Evolutionary conservation across 345 rosid species (phyloP).

Genomic region (Lumnitzera racemosa): DNA sequence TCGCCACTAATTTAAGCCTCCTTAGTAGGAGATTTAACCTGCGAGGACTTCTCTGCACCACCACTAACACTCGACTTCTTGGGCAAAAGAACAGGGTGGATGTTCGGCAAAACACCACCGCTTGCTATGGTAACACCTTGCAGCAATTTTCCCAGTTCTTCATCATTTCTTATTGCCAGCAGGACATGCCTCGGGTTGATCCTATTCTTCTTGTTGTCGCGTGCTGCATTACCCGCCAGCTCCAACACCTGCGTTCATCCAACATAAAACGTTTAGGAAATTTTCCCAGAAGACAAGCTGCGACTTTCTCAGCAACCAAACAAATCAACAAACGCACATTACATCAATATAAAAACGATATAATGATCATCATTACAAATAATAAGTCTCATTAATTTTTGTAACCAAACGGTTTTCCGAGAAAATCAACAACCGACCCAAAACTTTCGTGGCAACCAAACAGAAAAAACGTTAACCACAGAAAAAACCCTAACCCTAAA

Average conservation of each 20-base stretch:
- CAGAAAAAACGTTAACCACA: too few relatives aligned
- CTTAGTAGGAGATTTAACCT: conserved; percentile 48
- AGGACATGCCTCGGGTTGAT: conserved; percentile 54
- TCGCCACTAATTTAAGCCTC: conserved; percentile 1
- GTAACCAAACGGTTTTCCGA: too few relatives aligned
- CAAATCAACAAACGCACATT: too few relatives aligned
- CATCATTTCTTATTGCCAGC: conserved; percentile 56
- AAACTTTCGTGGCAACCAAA: too few relatives aligned
- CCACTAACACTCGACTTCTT: conserved; percentile 25
- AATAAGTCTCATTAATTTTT: too few relatives aligned
- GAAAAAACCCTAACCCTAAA: not conserved
- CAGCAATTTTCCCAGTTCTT: conserved; percentile 53
- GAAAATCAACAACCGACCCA: too few relatives aligned
- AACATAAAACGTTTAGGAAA: too few relatives aligned
- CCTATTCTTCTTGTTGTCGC: conserved; percentile 62
- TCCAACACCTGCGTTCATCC: conserved; percentile 36
- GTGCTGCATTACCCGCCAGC: conserved; percentile 62
- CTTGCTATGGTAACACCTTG: conserved; percentile 57
- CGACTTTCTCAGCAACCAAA: too few relatives aligned
- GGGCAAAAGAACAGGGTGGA: conserved; percentile 57
- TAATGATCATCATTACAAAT: too few relatives aligned
- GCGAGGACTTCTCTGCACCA: conserved; percentile 25
- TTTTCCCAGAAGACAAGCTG: too few relatives aligned
- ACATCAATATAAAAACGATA: too few relatives aligned
- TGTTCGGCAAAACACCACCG: conserved; percentile 67